These are phyloP conservation scores for Plasmodium reichenowi DNA, from an alignment of 169 alveolate species.

Conservation along the genomic window DNA sequence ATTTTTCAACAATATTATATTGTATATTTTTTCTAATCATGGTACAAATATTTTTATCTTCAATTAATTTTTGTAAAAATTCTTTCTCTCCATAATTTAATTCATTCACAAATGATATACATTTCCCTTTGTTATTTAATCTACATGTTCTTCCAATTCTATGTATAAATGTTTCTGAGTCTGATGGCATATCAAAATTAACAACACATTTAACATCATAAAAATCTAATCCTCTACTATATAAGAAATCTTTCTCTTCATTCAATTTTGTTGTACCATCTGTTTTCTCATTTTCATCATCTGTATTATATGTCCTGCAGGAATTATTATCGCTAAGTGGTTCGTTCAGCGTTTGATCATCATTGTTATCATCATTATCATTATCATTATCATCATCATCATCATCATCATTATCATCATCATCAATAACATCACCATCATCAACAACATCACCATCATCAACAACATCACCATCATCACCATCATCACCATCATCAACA, in stretches of 20 bases:
- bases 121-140: constrained; percentile 94
- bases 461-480: not conserved
- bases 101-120: constrained; percentile 83
- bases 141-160: constrained; percentile 99
- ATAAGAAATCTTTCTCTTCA: constrained; percentile 80
- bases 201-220: constrained; percentile 95
- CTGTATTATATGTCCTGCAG: constrained; percentile 27
- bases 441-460: no score
- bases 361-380: not conserved
- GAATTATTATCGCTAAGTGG: not conserved
- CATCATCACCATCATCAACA: not conserved
- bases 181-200: constrained; percentile 97
- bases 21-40: constrained; percentile 14
- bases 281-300: constrained; percentile 71
- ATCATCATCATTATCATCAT: not conserved
- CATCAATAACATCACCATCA: not conserved
- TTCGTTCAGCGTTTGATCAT: not conserved
- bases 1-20: constrained; percentile 27
- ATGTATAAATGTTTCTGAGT: constrained; percentile 95
- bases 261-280: constrained; percentile 33
- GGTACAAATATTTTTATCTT: constrained; percentile 19
- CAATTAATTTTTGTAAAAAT: constrained; percentile 17
- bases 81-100: constrained; percentile 73
- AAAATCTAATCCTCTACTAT: constrained; percentile 96
- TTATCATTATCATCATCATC: not conserved